phyloP scores from a whole-genome alignment of 2,329 filamentous ascomycete genomes.

The Lachnellula subtilissima region DNA sequence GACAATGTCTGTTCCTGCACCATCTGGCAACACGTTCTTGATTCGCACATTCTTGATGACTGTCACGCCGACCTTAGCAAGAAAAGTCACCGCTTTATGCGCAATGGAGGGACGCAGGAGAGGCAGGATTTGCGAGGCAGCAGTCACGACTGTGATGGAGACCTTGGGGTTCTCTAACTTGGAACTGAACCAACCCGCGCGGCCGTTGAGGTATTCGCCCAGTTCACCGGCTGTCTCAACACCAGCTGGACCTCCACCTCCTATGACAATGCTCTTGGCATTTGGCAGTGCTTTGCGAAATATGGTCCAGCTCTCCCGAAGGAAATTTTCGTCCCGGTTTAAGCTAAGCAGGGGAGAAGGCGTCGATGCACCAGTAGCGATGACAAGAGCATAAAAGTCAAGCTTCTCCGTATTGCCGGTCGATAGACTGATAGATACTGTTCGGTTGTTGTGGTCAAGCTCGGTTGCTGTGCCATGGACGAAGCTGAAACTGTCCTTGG shows the following conservation, averaged over 20 bases:
- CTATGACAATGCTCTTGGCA: slow-evolving; percentile 41
- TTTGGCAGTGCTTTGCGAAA: slow-evolving; percentile 38
- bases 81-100: slow-evolving; percentile 36
- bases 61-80: slow-evolving; percentile 43
- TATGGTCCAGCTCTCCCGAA: slow-evolving; percentile 33
- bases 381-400: slow-evolving; percentile 42
- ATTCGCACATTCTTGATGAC: slow-evolving; percentile 41
- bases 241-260: slow-evolving; percentile 40
- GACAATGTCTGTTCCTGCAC: slow-evolving; percentile 28
- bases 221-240: slow-evolving; percentile 46
- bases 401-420: slow-evolving; percentile 13
- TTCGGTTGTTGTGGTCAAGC: slow-evolving; percentile 34
- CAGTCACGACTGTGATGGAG: slow-evolving; percentile 42
- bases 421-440: slow-evolving; percentile 28
- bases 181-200: slow-evolving; percentile 35
- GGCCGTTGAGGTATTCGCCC: slow-evolving; percentile 47
- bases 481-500: slow-evolving; percentile 35
- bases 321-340: slow-evolving; percentile 30
- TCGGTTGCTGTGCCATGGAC: slow-evolving; percentile 37
- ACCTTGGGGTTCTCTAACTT: slow-evolving; percentile 34
- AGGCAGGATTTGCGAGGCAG: slow-evolving; percentile 37
- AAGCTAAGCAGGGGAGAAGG: slow-evolving; percentile 41
- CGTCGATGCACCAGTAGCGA: slow-evolving; percentile 45
- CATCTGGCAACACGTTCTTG: slow-evolving; percentile 27
- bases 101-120: slow-evolving; percentile 36